These are phyloP conservation scores for Nicotiana knightiana DNA, from an alignment of 257 asterid genomes.

Conservation along the genomic window DNA sequence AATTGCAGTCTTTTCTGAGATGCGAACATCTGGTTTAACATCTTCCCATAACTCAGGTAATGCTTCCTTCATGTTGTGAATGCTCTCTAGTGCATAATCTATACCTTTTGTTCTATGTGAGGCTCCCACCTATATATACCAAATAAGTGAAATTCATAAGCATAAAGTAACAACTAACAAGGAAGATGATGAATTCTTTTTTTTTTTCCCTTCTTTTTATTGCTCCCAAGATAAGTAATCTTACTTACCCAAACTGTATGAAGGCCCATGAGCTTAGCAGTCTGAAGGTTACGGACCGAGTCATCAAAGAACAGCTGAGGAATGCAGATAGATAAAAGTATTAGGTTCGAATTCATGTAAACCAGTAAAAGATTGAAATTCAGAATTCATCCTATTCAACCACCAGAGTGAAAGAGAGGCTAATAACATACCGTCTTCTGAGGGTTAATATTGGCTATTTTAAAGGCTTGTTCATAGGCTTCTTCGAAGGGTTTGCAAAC, in stretches of 20 bases:
- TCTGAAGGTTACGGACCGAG: constrained; percentile 72
- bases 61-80: constrained; percentile 85
- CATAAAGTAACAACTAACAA: background rate
- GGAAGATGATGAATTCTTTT: background rate
- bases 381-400: background rate
- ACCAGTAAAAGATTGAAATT: background rate
- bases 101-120: constrained; percentile 52
- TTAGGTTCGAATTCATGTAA: background rate
- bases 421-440: constrained; percentile 49
- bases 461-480: constrained; percentile 62
- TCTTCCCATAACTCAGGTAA: constrained; percentile 88
- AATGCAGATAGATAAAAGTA: constrained; percentile 4
- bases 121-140: constrained; percentile 54
- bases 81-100: constrained; percentile 73
- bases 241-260: constrained; percentile 72
- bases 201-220: background rate
- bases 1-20: constrained; percentile 42
- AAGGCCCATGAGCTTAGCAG: constrained; percentile 60
- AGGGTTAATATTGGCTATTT: constrained; percentile 62
- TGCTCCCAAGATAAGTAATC: background rate
- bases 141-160: background rate
- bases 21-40: constrained; percentile 29
- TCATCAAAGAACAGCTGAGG: constrained; percentile 83
- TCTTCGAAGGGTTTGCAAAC: constrained; percentile 74
- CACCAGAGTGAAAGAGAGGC: background rate